These are phyloP conservation scores for Mortierella hygrophila DNA, from an alignment of 192 early-diverging fungal species.

Conservation along the genomic window DNA sequence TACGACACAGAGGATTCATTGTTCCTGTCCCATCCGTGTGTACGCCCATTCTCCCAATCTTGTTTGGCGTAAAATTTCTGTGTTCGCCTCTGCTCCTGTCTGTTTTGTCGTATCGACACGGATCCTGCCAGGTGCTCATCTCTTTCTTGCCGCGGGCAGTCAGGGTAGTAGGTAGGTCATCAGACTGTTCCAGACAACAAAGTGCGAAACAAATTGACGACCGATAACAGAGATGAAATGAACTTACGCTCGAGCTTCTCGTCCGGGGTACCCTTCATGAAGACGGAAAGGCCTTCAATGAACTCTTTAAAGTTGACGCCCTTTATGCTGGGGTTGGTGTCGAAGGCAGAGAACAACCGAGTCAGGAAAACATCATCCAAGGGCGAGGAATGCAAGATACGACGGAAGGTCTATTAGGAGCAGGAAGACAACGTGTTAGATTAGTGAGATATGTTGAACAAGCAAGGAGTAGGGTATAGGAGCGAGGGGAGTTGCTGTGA, in stretches of 20 bases:
- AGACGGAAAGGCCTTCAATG: constrained; percentile 76
- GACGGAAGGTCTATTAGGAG: constrained; percentile 45
- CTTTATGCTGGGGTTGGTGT: constrained; percentile 65
- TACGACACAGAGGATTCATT: not conserved
- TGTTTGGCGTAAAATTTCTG: constrained; percentile 8
- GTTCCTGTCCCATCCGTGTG: not conserved
- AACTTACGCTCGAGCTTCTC: constrained; percentile 80
- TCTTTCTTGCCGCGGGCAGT: not conserved
- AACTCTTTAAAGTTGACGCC: constrained; percentile 63
- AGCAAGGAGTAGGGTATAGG: not conserved
- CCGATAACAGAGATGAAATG: not conserved
- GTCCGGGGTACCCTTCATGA: constrained; percentile 82
- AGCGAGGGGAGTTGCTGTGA: not conserved
- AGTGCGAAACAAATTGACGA: not conserved
- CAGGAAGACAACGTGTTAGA: not conserved
- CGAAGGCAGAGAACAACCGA: constrained; percentile 84
- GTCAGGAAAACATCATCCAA: constrained; percentile 80
- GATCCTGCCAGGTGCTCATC: not conserved
- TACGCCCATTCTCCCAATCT: not conserved
- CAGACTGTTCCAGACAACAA: not conserved
- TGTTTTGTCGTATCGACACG: not conserved
- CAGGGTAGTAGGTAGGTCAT: not conserved
- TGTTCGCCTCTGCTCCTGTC: not conserved
- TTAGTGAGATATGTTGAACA: not conserved
- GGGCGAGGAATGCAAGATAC: constrained; percentile 62